Percentiles rank a stretch among this genome's conserved stretches.
These are phyloP conservation scores for Didymella lethalis DNA, from an alignment of 2,329 filamentous ascomycete species.

Conservation along the genomic window DNA sequence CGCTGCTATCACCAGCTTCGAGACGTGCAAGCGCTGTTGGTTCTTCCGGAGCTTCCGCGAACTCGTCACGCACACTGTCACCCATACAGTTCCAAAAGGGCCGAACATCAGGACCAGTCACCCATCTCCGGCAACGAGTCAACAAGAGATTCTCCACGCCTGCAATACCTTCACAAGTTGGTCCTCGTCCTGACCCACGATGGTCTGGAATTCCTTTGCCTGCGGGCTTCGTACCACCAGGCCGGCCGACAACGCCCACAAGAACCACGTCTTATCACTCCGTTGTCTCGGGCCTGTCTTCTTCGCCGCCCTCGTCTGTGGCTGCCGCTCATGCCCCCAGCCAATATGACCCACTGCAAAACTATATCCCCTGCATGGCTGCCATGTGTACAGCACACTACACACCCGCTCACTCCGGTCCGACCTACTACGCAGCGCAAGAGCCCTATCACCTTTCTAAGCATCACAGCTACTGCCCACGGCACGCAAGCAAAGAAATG, in stretches of 20 bases:
- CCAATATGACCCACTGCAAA: constrained; percentile 42
- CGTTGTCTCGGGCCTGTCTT: constrained; percentile 24
- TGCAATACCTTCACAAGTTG: constrained; percentile 12
- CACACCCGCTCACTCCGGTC: constrained; percentile 32
- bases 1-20: constrained; percentile 10
- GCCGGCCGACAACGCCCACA: constrained; percentile 14
- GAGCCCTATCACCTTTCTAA: constrained; percentile 38
- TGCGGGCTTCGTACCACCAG: constrained; percentile 28
- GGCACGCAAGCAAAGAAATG: constrained; percentile 40
- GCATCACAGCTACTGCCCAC: constrained; percentile 39
- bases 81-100: constrained; percentile 16
- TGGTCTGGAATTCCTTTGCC: constrained; percentile 29
- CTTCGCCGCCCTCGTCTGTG: constrained; percentile 29
- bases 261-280: constrained; percentile 35
- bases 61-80: constrained; percentile 7
- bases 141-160: constrained; percentile 30
- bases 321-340: constrained; percentile 18
- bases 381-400: constrained; percentile 38
- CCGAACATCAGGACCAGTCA: constrained; percentile 12
- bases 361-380: constrained; percentile 44
- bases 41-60: not conserved
- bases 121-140: constrained; percentile 15
- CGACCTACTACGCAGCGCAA: constrained; percentile 40
- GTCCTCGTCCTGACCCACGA: constrained; percentile 24
- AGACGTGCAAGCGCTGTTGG: constrained; percentile 12